phyloP scores from a whole-genome alignment of 208 protist species.

The Crithidia thermophila region DNA sequence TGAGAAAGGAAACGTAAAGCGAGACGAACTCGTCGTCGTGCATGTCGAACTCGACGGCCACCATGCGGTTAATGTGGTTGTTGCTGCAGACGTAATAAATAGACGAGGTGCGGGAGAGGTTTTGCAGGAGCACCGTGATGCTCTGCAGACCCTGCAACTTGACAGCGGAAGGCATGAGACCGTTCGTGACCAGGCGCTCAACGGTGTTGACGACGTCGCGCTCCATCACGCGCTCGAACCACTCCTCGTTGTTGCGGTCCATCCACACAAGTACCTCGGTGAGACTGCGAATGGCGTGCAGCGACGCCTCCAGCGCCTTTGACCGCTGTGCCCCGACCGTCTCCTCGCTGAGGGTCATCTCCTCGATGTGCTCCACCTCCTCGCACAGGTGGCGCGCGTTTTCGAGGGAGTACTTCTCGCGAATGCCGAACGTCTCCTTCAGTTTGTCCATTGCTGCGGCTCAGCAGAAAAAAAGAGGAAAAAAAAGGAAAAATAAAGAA shows the following conservation, averaged over 20 bases:
- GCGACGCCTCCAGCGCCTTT: constrained; percentile 7
- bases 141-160: constrained; percentile 76
- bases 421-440: constrained; percentile 28
- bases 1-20: constrained; percentile 86
- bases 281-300: constrained; percentile 60
- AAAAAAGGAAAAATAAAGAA: constrained; percentile 12
- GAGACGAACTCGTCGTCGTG: constrained; percentile 85
- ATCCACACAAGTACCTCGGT: constrained; percentile 85
- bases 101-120: constrained; percentile 61
- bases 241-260: constrained; percentile 66
- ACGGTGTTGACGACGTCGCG: constrained; percentile 67
- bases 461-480: constrained; percentile 15
- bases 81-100: constrained; percentile 86
- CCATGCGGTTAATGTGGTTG: constrained; percentile 89
- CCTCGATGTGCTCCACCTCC: constrained; percentile 42
- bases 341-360: constrained; percentile 6
- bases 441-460: constrained; percentile 20
- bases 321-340: constrained; percentile 2
- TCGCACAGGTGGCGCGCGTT: constrained; percentile 62
- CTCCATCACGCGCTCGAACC: constrained; percentile 78
- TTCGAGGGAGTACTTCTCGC: constrained; percentile 49
- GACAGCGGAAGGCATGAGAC: constrained; percentile 38
- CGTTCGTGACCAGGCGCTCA: constrained; percentile 73
- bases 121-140: constrained; percentile 82
- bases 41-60: constrained; percentile 71